Evolutionary conservation across 1,284 basidiomycete genomes (phyloP), one percentile per base, ranked within the genome.

Genomic region (Porodaedalea pini): DNA sequence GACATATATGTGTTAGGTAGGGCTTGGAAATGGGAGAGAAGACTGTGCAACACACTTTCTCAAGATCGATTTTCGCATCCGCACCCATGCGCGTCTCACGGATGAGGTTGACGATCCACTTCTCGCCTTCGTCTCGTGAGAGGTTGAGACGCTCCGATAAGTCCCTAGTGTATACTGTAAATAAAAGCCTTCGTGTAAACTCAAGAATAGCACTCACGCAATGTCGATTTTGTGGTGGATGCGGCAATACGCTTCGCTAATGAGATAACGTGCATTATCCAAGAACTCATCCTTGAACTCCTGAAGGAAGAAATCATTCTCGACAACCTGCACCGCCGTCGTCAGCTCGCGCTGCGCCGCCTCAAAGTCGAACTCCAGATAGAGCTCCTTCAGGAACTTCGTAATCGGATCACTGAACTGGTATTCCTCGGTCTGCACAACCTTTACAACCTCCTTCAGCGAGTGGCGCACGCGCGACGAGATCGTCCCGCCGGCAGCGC

Each of bases 91-190:
- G 85, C 25, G 95, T 97, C 73, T 98, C 97, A 51, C 94, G 85
- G 67, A 98, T 96, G 59, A 98, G 86, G 78, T 97, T 98, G 66
- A 98, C 96, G 64, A 99, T 96, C 96, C 96, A 99, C 72, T 97
- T 97, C 71, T 98, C 96, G 57, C 96, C 97, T 68, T 98, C 96
- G 65, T 94, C 94, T 55, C 80, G 83, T 23, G 90, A 88, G 56
- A 98, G 81, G 73, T 98, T 98, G 36, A 99, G 80, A 11, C 95
- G 86, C 68, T 92, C 88, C 15, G 94, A 96, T 31, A 99, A 82
- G 69, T 98, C 94, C 61, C 91, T 93, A 63, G 6, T 50, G 7
- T 19, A 19, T 31, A 36, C 23, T 51, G 36, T 31, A 56, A 13
- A 40, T 27, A 51, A 51, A 31, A 40, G 25, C 13, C 40, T 59